Conservation (phyloP, 306 rosid species). For the Myrica gale region DNA sequence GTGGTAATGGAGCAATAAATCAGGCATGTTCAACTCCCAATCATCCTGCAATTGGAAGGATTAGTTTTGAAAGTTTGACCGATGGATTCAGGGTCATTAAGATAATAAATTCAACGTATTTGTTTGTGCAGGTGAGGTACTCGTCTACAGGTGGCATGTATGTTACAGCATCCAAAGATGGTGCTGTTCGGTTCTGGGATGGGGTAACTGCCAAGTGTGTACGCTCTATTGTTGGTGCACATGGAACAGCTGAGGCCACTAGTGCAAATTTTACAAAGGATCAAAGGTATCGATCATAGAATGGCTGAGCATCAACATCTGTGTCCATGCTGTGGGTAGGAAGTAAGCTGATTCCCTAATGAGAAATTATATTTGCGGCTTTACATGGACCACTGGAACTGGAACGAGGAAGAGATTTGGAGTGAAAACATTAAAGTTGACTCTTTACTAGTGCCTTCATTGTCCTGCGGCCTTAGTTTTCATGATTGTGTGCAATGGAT, state of each 20-base stretch:
- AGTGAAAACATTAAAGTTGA: neutral
- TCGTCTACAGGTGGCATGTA: conserved; percentile 77
- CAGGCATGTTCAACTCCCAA: conserved; percentile 56
- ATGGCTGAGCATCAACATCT: neutral
- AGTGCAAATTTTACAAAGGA: conserved; percentile 87
- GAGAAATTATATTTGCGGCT: conserved; percentile 2
- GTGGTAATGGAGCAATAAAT: conserved; percentile 74
- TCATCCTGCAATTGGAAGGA: conserved; percentile 15
- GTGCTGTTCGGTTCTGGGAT: conserved; percentile 83
- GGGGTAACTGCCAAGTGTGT: conserved; percentile 74
- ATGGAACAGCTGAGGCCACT: conserved; percentile 74
- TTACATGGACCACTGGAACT: neutral
- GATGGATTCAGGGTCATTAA: neutral
- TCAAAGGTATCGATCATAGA: conserved; percentile 49
- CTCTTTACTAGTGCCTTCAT: neutral
- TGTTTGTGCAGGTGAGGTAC: conserved; percentile 71
- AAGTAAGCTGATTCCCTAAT: neutral
- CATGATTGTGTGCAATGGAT: neutral
- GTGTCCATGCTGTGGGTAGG: neutral
- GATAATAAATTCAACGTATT: conserved; percentile 17
- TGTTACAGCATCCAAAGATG: conserved; percentile 91
- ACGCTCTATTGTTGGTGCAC: conserved; percentile 71
- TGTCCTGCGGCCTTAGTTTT: neutral
- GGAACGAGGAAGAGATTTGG: neutral
- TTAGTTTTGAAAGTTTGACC: conserved; percentile 13